A percentile compares a stretch with the other conserved stretches of the same genome.
Conservation (phyloP, 2,329 filamentous ascomycete species). For the Orbilia blumenaviensis region DNA sequence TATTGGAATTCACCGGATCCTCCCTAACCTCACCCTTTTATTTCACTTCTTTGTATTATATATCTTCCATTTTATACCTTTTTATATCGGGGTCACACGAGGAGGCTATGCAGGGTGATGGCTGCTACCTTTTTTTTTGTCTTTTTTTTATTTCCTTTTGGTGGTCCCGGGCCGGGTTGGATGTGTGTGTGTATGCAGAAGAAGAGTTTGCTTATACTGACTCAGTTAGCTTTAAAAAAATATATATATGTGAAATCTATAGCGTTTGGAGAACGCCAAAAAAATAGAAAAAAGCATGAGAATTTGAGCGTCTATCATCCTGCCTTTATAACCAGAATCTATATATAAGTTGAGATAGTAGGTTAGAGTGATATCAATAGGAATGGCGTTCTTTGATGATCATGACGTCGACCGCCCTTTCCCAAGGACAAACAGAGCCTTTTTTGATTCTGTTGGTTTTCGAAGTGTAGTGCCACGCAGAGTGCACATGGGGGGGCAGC, state of each 20-base stretch:
- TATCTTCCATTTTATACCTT: not conserved
- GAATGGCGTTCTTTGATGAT: not conserved
- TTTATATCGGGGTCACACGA: not conserved
- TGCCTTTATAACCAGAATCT: no score
- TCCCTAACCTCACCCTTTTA: not conserved
- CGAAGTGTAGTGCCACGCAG: no score
- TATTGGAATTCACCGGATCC: not conserved
- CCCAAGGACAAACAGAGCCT: no score
- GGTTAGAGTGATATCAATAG: no score
- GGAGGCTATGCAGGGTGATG: not conserved
- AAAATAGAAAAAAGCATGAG: not conserved
- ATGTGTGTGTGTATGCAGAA: not conserved
- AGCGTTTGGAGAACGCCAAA: not conserved
- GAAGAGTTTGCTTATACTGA: not conserved
- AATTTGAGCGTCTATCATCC: no score
- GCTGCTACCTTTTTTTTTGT: not conserved
- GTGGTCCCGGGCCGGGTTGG: not conserved
- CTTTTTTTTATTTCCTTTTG: not conserved
- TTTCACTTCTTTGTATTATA: conserved; percentile 4
- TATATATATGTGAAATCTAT: not conserved
- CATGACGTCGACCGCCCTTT: not conserved
- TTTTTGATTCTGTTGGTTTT: no score
- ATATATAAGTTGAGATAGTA: no score
- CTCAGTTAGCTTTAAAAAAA: no score
- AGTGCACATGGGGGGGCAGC: no score